These are phyloP conservation scores for Monosporascus sp. DNA, from an alignment of 2,329 filamentous ascomycete genomes.

Conservation along the genomic window DNA sequence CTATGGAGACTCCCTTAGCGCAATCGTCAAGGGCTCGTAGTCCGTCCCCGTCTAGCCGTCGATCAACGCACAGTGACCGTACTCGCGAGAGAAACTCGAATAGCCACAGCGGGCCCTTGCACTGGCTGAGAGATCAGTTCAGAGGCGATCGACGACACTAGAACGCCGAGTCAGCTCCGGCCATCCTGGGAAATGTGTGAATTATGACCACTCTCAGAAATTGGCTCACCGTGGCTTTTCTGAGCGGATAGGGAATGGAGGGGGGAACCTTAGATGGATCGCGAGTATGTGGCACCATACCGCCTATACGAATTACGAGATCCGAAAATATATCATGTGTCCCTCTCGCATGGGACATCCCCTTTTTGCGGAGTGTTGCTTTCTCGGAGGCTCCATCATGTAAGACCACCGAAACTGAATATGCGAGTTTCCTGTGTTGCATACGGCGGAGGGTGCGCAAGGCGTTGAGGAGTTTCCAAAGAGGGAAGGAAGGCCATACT, in stretches of 20 bases:
- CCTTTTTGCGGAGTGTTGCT: too few species aligned
- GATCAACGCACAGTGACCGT: constrained; percentile 22
- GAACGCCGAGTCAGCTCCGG: background rate
- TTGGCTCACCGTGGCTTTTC: background rate
- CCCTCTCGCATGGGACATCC: background rate
- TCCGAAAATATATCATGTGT: background rate
- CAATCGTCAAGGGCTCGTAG: constrained; percentile 19
- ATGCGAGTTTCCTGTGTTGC: background rate
- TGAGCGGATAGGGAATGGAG: too few species aligned
- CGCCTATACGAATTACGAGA: background rate
- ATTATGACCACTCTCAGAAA: background rate
- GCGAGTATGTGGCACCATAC: background rate
- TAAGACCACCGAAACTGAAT: background rate
- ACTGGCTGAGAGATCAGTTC: constrained; percentile 41
- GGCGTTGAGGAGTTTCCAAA: background rate
- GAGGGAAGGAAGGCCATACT: background rate
- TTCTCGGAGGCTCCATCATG: too few species aligned
- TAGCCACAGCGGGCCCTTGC: constrained; percentile 31
- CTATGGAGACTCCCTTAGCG: constrained; percentile 12
- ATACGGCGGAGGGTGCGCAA: background rate
- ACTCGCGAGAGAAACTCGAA: constrained; percentile 29
- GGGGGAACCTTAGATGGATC: background rate
- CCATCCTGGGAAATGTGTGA: too few species aligned
- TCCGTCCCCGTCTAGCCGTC: constrained; percentile 20
- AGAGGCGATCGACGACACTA: constrained; percentile 14